Conservation (phyloP, 352 stramenopile species). For the Phytophthora pinifolia region DNA sequence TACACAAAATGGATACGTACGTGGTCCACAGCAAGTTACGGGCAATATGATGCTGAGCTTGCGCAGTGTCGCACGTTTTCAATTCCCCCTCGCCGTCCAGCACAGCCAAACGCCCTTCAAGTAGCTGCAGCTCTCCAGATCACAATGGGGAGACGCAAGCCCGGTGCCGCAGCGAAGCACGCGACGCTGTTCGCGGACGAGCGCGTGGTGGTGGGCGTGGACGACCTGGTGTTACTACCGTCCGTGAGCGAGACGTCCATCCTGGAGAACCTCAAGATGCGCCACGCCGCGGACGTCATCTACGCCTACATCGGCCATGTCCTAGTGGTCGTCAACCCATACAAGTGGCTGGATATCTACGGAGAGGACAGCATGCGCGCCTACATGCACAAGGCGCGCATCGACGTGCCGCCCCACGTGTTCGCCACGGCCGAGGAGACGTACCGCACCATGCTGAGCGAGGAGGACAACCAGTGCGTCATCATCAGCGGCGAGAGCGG, state of each 20-base stretch:
- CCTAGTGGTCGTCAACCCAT: constrained; percentile 87
- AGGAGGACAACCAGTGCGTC: constrained; percentile 90
- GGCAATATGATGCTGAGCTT: neutral
- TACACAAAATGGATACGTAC: no score
- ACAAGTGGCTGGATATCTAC: constrained; percentile 92
- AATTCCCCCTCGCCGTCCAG: constrained; percentile 7
- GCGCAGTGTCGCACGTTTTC: constrained; percentile 15
- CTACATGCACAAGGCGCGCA: constrained; percentile 86
- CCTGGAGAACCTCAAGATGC: constrained; percentile 89
- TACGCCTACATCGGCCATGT: constrained; percentile 90
- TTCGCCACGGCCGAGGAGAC: constrained; percentile 87
- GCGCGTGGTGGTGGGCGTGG: constrained; percentile 69
- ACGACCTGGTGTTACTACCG: constrained; percentile 80
- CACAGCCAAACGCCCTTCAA: constrained; percentile 23
- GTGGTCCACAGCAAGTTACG: no score
- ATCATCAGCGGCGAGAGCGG: constrained; percentile 89
- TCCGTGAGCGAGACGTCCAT: constrained; percentile 78
- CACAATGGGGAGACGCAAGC: constrained; percentile 34
- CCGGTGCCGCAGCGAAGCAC: constrained; percentile 15
- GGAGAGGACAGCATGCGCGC: constrained; percentile 74
- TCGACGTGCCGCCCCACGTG: constrained; percentile 85
- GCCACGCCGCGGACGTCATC: constrained; percentile 84
- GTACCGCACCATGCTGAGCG: constrained; percentile 87
- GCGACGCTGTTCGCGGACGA: constrained; percentile 53
- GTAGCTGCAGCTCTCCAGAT: constrained; percentile 14